Conservation (phyloP, 228 moss, liverwort and hornwort species). For the Sphagnum fallax region DNA sequence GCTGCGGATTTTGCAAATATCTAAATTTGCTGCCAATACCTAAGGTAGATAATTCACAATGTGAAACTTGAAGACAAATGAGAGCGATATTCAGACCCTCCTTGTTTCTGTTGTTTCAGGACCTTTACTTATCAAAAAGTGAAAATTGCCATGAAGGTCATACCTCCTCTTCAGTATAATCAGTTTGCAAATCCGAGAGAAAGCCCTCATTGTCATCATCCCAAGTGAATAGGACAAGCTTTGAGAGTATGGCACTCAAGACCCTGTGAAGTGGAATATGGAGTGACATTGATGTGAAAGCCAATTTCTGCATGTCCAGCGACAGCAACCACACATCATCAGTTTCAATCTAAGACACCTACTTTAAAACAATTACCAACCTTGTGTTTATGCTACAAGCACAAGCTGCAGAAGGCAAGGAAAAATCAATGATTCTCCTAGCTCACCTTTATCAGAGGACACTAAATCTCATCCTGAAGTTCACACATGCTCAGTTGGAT, state of each 20-base stretch:
- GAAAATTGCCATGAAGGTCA: neutral
- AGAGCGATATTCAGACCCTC: neutral
- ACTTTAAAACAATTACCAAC: too few species aligned
- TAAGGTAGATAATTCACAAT: neutral
- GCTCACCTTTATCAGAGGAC: neutral
- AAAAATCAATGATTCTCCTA: neutral
- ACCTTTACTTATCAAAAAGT: conserved; percentile 2
- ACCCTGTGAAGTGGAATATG: conserved; percentile 90
- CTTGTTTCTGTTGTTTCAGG: neutral
- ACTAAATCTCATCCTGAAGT: neutral
- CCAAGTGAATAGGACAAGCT: conserved; percentile 65
- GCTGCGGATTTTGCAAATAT: too few species aligned
- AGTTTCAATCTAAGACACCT: neutral
- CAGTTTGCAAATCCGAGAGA: conserved; percentile 35
- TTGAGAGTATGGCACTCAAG: conserved; percentile 63
- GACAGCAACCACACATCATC: neutral
- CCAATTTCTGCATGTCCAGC: neutral
- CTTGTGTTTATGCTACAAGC: neutral
- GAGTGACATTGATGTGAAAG: conserved; percentile 33
- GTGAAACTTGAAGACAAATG: neutral
- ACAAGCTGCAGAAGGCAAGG: neutral
- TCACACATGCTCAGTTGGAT: conserved; percentile 1
- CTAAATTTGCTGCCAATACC: neutral
- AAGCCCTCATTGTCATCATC: conserved; percentile 44
- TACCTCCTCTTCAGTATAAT: conserved; percentile 59